A percentile compares a stretch with the other conserved stretches of the same genome.
Evolutionary conservation across 2,329 filamentous ascomycete species (phyloP).

Genomic region (Aspergillus texensis): DNA sequence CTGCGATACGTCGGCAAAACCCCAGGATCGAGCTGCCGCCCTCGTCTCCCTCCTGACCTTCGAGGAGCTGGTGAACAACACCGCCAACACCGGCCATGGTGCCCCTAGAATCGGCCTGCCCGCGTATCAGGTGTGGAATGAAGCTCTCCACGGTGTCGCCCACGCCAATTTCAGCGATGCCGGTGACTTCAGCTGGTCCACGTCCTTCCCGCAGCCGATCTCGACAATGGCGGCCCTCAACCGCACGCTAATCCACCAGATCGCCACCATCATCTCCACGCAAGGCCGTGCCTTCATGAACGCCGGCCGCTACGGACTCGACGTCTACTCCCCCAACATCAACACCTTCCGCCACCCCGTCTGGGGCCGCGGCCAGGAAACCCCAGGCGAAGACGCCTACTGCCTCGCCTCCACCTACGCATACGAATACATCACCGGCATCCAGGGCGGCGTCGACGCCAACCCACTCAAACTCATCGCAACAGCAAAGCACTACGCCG

Average conservation of each 20-base stretch:
- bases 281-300: conserved; percentile 70
- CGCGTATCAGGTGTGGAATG: conserved; percentile 63
- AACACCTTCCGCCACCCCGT: conserved; percentile 66
- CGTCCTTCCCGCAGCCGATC: conserved; percentile 68
- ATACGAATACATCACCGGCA: conserved; percentile 55
- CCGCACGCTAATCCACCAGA: conserved; percentile 60
- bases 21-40: conserved; percentile 48
- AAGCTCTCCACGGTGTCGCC: conserved; percentile 64
- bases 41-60: conserved; percentile 55
- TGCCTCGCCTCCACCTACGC: conserved; percentile 54
- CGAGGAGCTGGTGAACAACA: conserved; percentile 60
- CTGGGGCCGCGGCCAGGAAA: conserved; percentile 65
- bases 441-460: conserved; percentile 52
- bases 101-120: conserved; percentile 60
- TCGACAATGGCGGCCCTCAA: conserved; percentile 66
- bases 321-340: conserved; percentile 62
- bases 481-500: conserved; percentile 63
- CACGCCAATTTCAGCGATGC: conserved; percentile 58
- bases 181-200: conserved; percentile 61
- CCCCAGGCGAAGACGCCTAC: conserved; percentile 60
- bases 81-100: conserved; percentile 52
- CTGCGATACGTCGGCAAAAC: conserved; percentile 50
- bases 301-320: conserved; percentile 47
- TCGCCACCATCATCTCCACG: conserved; percentile 57
- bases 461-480: conserved; percentile 49